Conservation (phyloP, 305 asterid species). For the Fraxinus sp. region DNA sequence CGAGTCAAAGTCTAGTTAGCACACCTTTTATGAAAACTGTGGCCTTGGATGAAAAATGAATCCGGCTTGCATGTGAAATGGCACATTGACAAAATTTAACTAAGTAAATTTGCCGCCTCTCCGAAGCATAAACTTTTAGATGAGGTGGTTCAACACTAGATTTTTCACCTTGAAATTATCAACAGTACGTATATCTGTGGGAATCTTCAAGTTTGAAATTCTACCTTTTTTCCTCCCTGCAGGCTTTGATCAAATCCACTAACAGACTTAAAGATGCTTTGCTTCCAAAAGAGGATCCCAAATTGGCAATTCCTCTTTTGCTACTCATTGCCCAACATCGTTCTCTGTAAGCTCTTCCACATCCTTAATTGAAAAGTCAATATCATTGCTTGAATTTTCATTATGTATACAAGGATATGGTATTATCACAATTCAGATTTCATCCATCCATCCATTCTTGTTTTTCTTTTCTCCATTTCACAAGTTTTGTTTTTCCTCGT, state of each 20-base stretch:
- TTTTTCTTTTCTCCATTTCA: background rate
- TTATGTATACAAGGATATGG: background rate
- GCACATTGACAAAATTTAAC: background rate
- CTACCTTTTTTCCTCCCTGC: conserved; percentile 28
- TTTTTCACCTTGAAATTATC: background rate
- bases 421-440: background rate
- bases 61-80: background rate
- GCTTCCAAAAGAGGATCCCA: conserved; percentile 88
- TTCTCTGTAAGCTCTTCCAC: conserved; percentile 63
- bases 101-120: background rate
- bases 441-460: background rate
- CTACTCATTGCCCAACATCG: conserved; percentile 96
- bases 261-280: conserved; percentile 91
- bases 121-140: background rate
- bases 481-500: background rate
- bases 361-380: background rate
- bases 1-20: background rate
- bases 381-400: background rate
- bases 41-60: background rate
- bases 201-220: conserved; percentile 15
- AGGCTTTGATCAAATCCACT: conserved; percentile 93
- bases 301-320: conserved; percentile 93
- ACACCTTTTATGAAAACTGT: background rate
- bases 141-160: background rate
- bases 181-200: background rate